Conservation (phyloP, 176 grass and related monocot species). For the Carex cristatella region DNA sequence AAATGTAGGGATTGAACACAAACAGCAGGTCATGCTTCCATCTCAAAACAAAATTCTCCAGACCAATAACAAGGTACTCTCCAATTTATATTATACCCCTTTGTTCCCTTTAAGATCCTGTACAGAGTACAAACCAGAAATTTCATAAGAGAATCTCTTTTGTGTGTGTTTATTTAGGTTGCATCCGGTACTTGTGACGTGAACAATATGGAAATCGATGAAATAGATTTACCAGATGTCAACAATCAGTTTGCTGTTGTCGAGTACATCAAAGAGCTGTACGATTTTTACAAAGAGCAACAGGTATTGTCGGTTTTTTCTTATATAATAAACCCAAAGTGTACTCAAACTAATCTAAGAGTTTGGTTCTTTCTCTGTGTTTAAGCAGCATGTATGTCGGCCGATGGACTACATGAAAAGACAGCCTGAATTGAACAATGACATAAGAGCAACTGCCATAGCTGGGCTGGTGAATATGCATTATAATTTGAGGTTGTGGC, state of each 20-base stretch:
- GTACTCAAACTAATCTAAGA: too few species aligned
- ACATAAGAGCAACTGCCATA: slow-evolving; percentile 36
- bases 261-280: background rate
- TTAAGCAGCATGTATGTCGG: slow-evolving; percentile 1
- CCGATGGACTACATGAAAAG: slow-evolving; percentile 49
- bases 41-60: too few species aligned
- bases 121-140: background rate
- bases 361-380: background rate
- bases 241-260: background rate
- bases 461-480: slow-evolving; percentile 44
- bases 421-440: slow-evolving; percentile 41
- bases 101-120: background rate
- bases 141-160: background rate
- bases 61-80: too few species aligned
- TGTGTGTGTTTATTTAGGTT: background rate
- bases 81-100: too few species aligned
- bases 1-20: background rate
- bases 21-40: too few species aligned
- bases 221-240: background rate
- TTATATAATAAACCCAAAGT: too few species aligned
- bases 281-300: background rate
- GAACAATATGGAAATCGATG: background rate
- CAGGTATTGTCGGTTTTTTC: background rate
- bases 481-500: slow-evolving; percentile 40
- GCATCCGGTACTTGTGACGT: background rate